Base-by-base conservation (phyloP, 1,284 basidiomycete species). In the Sporisorium sorghi region DNA sequence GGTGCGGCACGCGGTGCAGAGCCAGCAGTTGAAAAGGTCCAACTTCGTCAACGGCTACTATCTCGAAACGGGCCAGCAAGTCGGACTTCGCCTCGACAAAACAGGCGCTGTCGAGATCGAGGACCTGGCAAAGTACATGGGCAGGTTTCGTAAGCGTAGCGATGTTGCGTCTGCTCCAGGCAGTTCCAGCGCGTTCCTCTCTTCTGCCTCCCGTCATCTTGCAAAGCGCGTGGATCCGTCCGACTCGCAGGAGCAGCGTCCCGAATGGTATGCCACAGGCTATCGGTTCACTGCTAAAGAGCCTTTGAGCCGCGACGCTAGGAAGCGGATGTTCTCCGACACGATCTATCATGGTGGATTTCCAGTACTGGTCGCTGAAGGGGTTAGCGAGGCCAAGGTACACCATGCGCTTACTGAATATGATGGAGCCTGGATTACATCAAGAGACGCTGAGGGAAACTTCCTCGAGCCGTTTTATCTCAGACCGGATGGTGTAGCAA, bases 251-350 rank as follows among this genome's bases (percentile, higher is more conserved):
- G n/a, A n/a, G n/a, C n/a, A n/a, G n/a, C n/a, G n/a, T n/a, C 7
- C 37, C 6, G 37, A 40, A n/a, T 40, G 37, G 37, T 40, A 40
- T 40, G 37, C 8, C 17, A 8, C 5, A n/a, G 37, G n/a, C n/a
- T 40, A 40, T 40, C n/a, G 15, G n/a, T 3, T 8, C n/a, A 15
- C 2, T 3, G 0, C 32, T 32, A 19, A 33, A 21, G 7, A 12
- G 11, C n/a, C 28, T 6, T 33, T 35, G 32, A 5, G 46, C 28
- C 1, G n/a, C n/a, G n/a, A 5, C n/a, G 14, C n/a, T n/a, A 23
- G 33, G 2, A 11, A 50, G 21, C 48, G 21, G 19, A 50, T 50
- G 48, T 50, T 50, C 12, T 19, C 48, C 32, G 48, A 50, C 14
- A 50, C 32, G 15, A 37, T 50, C 48, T 24, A 23, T 24, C 12